Base-by-base conservation (phyloP, 371 early-diverging fungal genomes). In the Chytridiales sp. region DNA sequence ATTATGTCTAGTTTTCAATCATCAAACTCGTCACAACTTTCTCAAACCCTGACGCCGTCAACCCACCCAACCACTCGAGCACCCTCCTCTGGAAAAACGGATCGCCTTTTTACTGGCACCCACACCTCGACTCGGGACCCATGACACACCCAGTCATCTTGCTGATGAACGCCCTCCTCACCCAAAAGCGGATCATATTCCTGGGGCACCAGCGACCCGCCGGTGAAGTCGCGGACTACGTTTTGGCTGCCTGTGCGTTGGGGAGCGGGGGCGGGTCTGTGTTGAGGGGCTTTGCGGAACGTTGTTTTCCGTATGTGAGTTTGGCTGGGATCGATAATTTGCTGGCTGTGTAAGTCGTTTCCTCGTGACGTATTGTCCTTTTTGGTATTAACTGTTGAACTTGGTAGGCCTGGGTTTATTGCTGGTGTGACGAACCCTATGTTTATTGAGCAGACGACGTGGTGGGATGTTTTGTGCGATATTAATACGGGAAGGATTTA, bases 401-500 rank as follows among this genome's bases (percentile, higher is more conserved):
- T 17, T 31, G n/a, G 11, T 43, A 89, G 89, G 48, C 85, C 92
- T 34, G 95, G 94, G 0, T 95, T 89, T 67, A 93, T 97, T 73
- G 97, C 97, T 2, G 97, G 97, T 21, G 95, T 94, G 3, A 92
- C 95, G 0, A 95, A 97, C 74, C 93, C 94, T 19, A 83, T 91
- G 0, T 93, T 94, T 70, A 93, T 94, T 63, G 92, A 92, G 61
- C 88, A 93, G 48, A 83, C 88, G 11, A 79, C 84, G 46, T 94
- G 95, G 95, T 97, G 95, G 95, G 97, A 97, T 72, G 85, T 97
- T 2, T 75, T 94, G 17, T 93, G 90, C 72, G 91, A 95, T 64
- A 88, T 97, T 55, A 87, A 87, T 51, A 92, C 94, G 0, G 94
- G 94, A 26, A 89, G 87, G 62, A 92, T 97, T 53, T 88, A 87